Evolutionary conservation across 2,329 filamentous ascomycete species (phyloP).

Genomic region (Arthroderma uncinatum): DNA sequence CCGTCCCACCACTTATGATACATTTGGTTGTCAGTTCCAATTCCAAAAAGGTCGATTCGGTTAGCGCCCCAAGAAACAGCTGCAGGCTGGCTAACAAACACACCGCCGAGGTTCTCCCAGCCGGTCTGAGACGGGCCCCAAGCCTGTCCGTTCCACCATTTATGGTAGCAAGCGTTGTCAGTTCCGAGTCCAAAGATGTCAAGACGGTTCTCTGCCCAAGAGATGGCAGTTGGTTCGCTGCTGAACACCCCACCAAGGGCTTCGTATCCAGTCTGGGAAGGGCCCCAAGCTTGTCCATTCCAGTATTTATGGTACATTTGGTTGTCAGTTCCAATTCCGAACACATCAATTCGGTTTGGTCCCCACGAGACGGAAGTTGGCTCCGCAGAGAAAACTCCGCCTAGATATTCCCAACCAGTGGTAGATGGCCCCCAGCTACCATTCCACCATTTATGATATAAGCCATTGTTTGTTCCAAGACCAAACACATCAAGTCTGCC

Average conservation of each 20-base stretch:
- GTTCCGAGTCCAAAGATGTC: constrained; percentile 18
- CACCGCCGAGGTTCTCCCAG: constrained; percentile 16
- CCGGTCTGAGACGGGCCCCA: constrained; percentile 12
- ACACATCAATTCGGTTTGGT: constrained; percentile 21
- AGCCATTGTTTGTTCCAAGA: constrained; percentile 14
- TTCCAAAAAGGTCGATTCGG: constrained; percentile 17
- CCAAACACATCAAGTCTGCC: constrained; percentile 15
- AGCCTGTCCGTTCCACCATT: constrained; percentile 14
- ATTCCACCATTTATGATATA: constrained; percentile 16
- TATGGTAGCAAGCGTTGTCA: constrained; percentile 16
- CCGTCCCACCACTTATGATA: constrained; percentile 17
- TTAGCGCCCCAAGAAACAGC: constrained; percentile 17
- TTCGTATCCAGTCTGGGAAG: constrained; percentile 12
- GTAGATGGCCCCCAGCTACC: constrained; percentile 14
- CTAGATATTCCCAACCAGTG: constrained; percentile 23
- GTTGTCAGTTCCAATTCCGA: constrained; percentile 21
- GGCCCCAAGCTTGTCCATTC: constrained; percentile 15
- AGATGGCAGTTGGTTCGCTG: constrained; percentile 14
- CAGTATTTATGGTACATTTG: constrained; percentile 23
- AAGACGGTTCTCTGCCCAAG: constrained; percentile 16
- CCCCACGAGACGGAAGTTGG: constrained; percentile 22
- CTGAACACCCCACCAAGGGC: constrained; percentile 16
- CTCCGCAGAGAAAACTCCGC: constrained; percentile 20
- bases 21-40: constrained; percentile 16
- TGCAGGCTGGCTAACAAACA: constrained; percentile 15